A percentile compares a stretch with the other conserved stretches of the same genome.
phyloP scores from a whole-genome alignment of 2,329 filamentous ascomycete species.

The Fusarium abutilonis region DNA sequence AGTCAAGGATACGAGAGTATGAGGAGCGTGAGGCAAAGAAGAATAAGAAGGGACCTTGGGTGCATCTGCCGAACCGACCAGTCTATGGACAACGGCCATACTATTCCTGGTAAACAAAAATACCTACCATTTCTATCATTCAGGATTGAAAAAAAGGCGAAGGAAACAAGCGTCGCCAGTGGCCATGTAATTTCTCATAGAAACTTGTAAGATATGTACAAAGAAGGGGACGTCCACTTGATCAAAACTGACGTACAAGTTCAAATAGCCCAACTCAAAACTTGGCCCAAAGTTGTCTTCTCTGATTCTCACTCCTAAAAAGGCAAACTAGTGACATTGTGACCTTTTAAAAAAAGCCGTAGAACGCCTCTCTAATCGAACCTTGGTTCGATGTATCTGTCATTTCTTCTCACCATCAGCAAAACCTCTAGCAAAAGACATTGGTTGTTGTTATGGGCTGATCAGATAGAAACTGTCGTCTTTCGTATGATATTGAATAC shows the following conservation, averaged over 20 bases:
- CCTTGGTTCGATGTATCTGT: neutral
- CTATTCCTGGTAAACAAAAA: constrained; percentile 79
- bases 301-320: constrained; percentile 2
- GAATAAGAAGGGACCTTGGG: constrained; percentile 81
- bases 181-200: constrained; percentile 38
- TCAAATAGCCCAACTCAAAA: neutral
- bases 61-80: constrained; percentile 85
- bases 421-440: neutral
- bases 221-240: constrained; percentile 45
- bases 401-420: constrained; percentile 2
- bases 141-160: constrained; percentile 8
- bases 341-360: constrained; percentile 10
- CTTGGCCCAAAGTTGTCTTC: neutral
- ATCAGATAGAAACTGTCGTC: neutral
- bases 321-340: constrained; percentile 15
- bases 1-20: constrained; percentile 82
- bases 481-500: neutral
- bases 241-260: constrained; percentile 20
- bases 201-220: constrained; percentile 52
- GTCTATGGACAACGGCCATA: constrained; percentile 87
- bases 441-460: neutral
- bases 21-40: constrained; percentile 81
- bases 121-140: constrained; percentile 1
- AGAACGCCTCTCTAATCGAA: constrained; percentile 13
- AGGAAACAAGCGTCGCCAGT: constrained; percentile 8